Evolutionary conservation across 768 basidiomycete species (phyloP).

Genomic region (Omphalotus guepiniiformis): DNA sequence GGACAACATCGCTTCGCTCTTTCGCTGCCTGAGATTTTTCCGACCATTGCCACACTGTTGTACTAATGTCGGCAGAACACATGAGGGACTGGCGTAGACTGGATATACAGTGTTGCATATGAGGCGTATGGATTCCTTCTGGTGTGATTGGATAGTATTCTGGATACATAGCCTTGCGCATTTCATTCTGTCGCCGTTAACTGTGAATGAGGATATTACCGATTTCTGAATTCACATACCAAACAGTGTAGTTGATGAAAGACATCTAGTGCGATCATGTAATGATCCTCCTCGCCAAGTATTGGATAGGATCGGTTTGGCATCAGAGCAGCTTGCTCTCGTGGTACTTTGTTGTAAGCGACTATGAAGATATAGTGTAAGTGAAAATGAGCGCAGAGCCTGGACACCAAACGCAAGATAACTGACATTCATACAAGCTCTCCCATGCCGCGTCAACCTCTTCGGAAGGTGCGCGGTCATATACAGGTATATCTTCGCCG

Average conservation of each 20-base stretch:
- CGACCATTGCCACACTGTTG: conserved; percentile 24
- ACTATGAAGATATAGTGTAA: conserved; percentile 10
- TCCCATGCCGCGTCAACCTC: conserved; percentile 22
- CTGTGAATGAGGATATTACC: neutral
- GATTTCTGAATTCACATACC: conserved; percentile 7
- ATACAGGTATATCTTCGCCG: conserved; percentile 15
- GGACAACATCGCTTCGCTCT: conserved; percentile 19
- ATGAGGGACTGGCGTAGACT: conserved; percentile 21
- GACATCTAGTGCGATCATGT: conserved; percentile 21
- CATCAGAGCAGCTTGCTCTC: conserved; percentile 17
- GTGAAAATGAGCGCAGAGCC: too few species aligned
- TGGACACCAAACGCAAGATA: neutral
- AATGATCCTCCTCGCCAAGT: conserved; percentile 17
- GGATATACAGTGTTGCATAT: conserved; percentile 21
- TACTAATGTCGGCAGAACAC: conserved; percentile 19
- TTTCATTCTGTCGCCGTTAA: conserved; percentile 13
- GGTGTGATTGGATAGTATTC: conserved; percentile 14
- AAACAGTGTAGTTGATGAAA: conserved; percentile 24
- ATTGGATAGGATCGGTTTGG: conserved; percentile 22
- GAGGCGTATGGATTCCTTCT: conserved; percentile 18
- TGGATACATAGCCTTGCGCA: conserved; percentile 20
- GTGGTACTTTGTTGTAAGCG: conserved; percentile 19
- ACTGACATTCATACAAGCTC: conserved; percentile 18
- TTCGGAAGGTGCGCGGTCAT: conserved; percentile 19
- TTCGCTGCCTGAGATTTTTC: conserved; percentile 16